Conservation (phyloP, 2,329 filamentous ascomycete species). For the Verticillium albo-atrum region DNA sequence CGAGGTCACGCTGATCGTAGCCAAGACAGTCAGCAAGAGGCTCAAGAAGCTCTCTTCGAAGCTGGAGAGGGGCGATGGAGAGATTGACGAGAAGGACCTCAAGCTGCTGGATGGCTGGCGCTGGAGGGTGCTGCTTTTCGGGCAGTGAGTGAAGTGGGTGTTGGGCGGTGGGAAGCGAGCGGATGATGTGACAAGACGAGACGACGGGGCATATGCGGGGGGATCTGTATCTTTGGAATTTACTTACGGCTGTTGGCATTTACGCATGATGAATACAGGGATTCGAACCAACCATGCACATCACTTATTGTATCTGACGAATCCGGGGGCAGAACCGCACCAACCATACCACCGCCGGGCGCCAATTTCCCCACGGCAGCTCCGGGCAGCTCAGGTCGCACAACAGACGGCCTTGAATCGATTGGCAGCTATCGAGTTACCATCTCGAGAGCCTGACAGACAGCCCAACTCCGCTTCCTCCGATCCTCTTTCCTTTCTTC, state of each 20-base stretch:
- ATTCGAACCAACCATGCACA: background rate
- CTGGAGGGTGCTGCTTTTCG: slow-evolving; percentile 50
- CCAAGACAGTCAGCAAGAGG: slow-evolving; percentile 44
- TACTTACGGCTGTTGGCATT: background rate
- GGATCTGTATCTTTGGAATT: background rate
- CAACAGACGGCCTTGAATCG: background rate
- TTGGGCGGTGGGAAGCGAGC: too few relatives aligned
- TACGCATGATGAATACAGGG: background rate
- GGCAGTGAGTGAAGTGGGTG: slow-evolving; percentile 6
- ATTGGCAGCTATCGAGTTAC: background rate
- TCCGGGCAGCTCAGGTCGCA: background rate
- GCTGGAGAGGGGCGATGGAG: slow-evolving; percentile 42
- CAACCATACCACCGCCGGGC: too few relatives aligned
- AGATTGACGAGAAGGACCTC: slow-evolving; percentile 43
- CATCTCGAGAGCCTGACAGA: background rate
- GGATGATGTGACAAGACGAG: background rate
- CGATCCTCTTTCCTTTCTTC: background rate
- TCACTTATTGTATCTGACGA: too few relatives aligned
- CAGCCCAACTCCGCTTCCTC: background rate
- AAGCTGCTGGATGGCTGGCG: slow-evolving; percentile 49
- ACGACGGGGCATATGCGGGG: background rate
- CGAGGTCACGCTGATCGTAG: slow-evolving; percentile 52
- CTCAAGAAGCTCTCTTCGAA: slow-evolving; percentile 42
- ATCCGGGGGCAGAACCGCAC: too few relatives aligned
- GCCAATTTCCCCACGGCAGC: too few relatives aligned